phyloP scores from a whole-genome alignment of 2,329 filamentous ascomycete genomes.

The Paramyrothecium sp. region DNA sequence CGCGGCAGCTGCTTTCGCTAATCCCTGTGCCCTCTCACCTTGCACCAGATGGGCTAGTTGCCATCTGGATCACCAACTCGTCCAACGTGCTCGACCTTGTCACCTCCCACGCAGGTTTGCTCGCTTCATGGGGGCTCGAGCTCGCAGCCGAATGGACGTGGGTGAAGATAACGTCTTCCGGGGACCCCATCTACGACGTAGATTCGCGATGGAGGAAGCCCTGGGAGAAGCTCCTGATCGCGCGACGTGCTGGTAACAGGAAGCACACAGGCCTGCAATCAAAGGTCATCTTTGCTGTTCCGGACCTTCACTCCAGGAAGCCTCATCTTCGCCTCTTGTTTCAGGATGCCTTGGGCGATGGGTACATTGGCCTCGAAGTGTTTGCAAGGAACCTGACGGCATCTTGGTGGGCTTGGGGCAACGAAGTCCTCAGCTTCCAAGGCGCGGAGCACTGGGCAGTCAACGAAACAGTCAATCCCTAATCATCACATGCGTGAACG shows the following conservation, averaged over 20 bases:
- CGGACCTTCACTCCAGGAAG: slow-evolving; percentile 77
- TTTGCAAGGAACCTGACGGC: slow-evolving; percentile 73
- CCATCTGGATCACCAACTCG: slow-evolving; percentile 78
- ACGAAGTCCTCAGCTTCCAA: slow-evolving; percentile 72
- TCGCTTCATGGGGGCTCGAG: slow-evolving; percentile 66
- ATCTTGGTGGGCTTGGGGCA: slow-evolving; percentile 78
- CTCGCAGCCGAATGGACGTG: slow-evolving; percentile 72
- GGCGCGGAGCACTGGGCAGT: slow-evolving; percentile 48
- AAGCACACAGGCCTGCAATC: slow-evolving; percentile 21
- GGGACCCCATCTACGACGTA: slow-evolving; percentile 62
- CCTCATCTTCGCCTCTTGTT: slow-evolving; percentile 67
- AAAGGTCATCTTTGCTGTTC: slow-evolving; percentile 66
- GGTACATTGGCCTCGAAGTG: slow-evolving; percentile 66
- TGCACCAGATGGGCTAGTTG: slow-evolving; percentile 56
- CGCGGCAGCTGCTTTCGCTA: slow-evolving; percentile 46
- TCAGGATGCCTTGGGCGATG: slow-evolving; percentile 46
- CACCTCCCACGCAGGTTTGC: slow-evolving; percentile 51
- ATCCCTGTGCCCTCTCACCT: slow-evolving; percentile 59
- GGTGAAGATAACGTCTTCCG: slow-evolving; percentile 68
- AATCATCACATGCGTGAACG: neutral
- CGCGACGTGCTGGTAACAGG: slow-evolving; percentile 34
- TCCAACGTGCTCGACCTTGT: slow-evolving; percentile 55
- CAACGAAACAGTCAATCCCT: neutral
- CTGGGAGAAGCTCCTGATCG: slow-evolving; percentile 72
- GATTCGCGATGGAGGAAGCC: slow-evolving; percentile 68